These are phyloP conservation scores for Phytophthora fragariaefolia DNA, from an alignment of 352 stramenopile genomes.

Conservation along the genomic window DNA sequence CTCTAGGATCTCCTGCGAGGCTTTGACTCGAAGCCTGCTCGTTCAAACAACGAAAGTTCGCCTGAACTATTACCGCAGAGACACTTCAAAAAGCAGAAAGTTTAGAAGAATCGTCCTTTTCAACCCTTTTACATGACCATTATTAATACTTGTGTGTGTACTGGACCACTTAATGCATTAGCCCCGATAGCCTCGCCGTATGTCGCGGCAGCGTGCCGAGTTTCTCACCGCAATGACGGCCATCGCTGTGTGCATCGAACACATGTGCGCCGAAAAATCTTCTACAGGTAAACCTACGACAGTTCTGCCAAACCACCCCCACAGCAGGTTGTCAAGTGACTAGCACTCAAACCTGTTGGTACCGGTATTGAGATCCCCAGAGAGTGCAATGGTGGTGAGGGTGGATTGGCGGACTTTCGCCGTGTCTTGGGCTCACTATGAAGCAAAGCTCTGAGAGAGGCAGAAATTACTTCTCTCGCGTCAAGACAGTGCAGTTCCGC, in stretches of 20 bases:
- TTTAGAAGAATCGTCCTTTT: slow-evolving; percentile 5
- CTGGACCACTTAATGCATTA: too few relatives aligned
- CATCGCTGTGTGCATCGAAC: slow-evolving; percentile 13
- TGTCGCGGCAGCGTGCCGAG: neutral
- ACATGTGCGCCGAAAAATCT: too few relatives aligned
- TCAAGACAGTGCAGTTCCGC: slow-evolving; percentile 28
- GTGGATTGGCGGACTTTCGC: slow-evolving; percentile 23
- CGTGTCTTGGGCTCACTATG: slow-evolving; percentile 27
- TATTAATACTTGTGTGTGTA: too few relatives aligned
- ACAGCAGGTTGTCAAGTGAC: too few relatives aligned
- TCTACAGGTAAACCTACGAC: too few relatives aligned
- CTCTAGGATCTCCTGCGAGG: slow-evolving; percentile 25
- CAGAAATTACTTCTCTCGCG: slow-evolving; percentile 30
- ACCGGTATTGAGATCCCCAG: slow-evolving; percentile 1
- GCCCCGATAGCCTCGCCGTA: too few relatives aligned
- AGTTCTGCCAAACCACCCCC: too few relatives aligned
- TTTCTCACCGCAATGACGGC: slow-evolving; percentile 12
- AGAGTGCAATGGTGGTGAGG: neutral
- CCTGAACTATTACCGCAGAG: slow-evolving; percentile 21
- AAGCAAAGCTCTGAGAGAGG: slow-evolving; percentile 26
- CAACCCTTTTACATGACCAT: neutral
- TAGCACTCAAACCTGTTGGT: neutral
- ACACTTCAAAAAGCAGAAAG: slow-evolving; percentile 12
- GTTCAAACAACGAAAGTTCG: slow-evolving; percentile 24
- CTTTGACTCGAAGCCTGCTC: slow-evolving; percentile 32